A percentile compares a stretch with the other conserved stretches of the same genome.
These are phyloP conservation scores for Taxawa tesnikishii DNA, from an alignment of 2,329 filamentous ascomycete species.

Conservation along the genomic window DNA sequence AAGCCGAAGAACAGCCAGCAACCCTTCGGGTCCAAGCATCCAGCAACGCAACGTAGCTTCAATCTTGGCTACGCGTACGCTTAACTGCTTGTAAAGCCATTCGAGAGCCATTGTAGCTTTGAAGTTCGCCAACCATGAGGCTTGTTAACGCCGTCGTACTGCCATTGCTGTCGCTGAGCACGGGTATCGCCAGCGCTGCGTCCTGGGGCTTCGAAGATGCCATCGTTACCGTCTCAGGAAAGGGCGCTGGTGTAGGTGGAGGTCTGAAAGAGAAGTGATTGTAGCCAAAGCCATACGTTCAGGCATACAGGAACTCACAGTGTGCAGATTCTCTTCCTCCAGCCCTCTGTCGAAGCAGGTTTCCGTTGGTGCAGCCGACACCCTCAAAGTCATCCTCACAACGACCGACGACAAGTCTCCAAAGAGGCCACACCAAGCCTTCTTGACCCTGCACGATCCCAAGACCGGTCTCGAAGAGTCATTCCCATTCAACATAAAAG, in stretches of 20 bases:
- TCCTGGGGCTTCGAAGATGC: slow-evolving; percentile 67
- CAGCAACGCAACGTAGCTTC: too few species aligned
- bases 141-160: slow-evolving; percentile 11
- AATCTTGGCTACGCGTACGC: too few species aligned
- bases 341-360: slow-evolving; percentile 43
- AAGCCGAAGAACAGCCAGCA: too few species aligned
- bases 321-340: slow-evolving; percentile 30
- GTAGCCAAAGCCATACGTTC: neutral
- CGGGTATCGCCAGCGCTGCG: slow-evolving; percentile 33
- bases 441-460: slow-evolving; percentile 68
- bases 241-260: slow-evolving; percentile 40
- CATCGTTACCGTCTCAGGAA: slow-evolving; percentile 50
- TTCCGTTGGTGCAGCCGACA: slow-evolving; percentile 41
- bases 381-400: slow-evolving; percentile 71
- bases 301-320: slow-evolving; percentile 8
- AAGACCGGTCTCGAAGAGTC: slow-evolving; percentile 72
- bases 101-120: slow-evolving; percentile 2
- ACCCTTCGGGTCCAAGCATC: too few species aligned
- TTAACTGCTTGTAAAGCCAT: slow-evolving; percentile 1
- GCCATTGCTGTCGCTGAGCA: slow-evolving; percentile 11
- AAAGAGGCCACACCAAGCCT: slow-evolving; percentile 87
- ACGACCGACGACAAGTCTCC: slow-evolving; percentile 64
- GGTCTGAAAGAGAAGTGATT: slow-evolving; percentile 46
- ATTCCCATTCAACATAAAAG: slow-evolving; percentile 73
- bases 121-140: slow-evolving; percentile 18